Evolutionary conservation across 768 basidiomycete genomes (phyloP), one percentile per base, ranked within the genome.

Genomic region (Boletellus sp.): DNA sequence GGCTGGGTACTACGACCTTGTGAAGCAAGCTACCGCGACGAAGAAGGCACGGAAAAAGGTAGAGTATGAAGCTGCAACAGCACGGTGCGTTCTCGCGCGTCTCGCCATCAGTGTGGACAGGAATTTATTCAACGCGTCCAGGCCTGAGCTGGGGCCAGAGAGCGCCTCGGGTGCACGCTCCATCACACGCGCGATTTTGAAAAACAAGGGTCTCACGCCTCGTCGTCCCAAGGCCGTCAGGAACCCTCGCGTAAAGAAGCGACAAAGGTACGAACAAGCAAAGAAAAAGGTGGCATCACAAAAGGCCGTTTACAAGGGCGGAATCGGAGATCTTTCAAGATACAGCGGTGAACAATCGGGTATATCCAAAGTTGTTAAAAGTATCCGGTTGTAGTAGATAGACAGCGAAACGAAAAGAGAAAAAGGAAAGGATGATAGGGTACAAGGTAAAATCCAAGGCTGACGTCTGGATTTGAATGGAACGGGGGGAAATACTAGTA

Each of bases 201-300:
- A 86, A 61, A 99, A 99, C 78, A 87, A 84, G 62, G 95, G 96
- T 49, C 82, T 98, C 45, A 97, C 94, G 15, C 94, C 95, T 5
- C 83, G 78, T 53, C 83, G 96, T 49, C 74, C 88, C 37, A 97
- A 98, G 72, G 78, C 79, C 48, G 90, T 92, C 33, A 90, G 94
- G 57, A 99, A 99, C 72, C 94, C 95, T 36, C 84, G 96, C 53
- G 94, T 98, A 70, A 98, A 97, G 81, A 99, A 99, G 69, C 81
- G 92, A 31, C 79, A 86, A 70, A 86, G 78, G 63, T 98, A 86
- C 76, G 94, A 94, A 63, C 87, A 96, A 72, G 95, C 94, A 55
- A 90, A 95, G 77, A 93, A 89, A 73, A 92, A 86, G 71, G 73
- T 97, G 13, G 72, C 85, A 24, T 93, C 89, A 20, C 92, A 94